Evolutionary conservation across 257 asterid species (phyloP).

Genomic region (Scutellaria barbata): DNA sequence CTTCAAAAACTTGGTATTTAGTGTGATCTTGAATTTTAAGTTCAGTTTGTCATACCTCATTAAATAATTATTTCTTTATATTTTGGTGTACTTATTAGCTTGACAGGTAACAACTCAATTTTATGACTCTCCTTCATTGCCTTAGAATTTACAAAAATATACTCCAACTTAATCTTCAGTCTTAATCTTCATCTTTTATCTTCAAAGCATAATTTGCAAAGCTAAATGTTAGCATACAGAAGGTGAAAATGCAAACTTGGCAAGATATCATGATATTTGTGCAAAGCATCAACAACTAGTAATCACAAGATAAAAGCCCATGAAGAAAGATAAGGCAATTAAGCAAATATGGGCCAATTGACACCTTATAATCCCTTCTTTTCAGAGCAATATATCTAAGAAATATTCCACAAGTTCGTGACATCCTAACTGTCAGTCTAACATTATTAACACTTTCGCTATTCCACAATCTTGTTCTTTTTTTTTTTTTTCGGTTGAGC

Average conservation of each 20-base stretch:
- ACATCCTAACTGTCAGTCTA: not conserved
- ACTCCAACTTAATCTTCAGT: not conserved
- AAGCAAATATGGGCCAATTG: not conserved
- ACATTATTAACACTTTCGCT: not conserved
- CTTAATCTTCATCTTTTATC: not conserved
- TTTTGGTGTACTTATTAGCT: not conserved
- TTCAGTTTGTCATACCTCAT: too few species aligned
- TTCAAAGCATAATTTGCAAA: not conserved
- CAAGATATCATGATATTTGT: not conserved
- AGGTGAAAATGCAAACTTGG: slow-evolving; percentile 5
- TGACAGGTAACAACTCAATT: not conserved
- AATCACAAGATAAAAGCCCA: not conserved
- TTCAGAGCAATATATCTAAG: not conserved
- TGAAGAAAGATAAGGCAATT: not conserved
- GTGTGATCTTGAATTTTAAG: not conserved
- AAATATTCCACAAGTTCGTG: not conserved
- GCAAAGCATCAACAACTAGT: not conserved
- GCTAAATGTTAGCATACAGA: not conserved
- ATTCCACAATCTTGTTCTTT: not conserved
- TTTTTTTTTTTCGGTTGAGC: not conserved
- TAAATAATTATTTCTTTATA: not conserved
- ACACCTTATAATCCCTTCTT: not conserved
- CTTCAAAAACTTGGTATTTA: not conserved
- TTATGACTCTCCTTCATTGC: not conserved
- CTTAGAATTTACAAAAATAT: not conserved